Percentiles rank a stretch among this genome's conserved stretches.
Conservation (phyloP, 2,329 filamentous ascomycete species). For the Septoria petroselini region DNA sequence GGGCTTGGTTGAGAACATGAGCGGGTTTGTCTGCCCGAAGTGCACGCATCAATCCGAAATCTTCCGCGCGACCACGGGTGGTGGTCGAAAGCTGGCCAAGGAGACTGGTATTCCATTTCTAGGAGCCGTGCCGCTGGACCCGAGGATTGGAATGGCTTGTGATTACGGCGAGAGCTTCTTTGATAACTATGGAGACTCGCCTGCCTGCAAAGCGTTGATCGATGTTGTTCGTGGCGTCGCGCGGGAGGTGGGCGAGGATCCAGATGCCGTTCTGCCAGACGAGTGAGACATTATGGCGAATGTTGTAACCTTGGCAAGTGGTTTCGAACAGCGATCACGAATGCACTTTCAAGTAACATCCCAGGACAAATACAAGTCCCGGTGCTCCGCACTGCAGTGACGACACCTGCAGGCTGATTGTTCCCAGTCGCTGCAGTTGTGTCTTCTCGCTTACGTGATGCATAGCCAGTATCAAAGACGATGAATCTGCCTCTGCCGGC, state of each 20-base stretch:
- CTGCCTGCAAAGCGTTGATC: conserved; percentile 78
- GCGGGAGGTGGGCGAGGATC: conserved; percentile 35
- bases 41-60: conserved; percentile 80
- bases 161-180: conserved; percentile 98
- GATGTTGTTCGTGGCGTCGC: conserved; percentile 70
- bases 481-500: too few species aligned
- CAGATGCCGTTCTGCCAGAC: conserved; percentile 33
- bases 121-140: conserved; percentile 85
- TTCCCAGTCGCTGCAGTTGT: too few species aligned
- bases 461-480: too few species aligned
- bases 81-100: conserved; percentile 72
- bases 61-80: conserved; percentile 87
- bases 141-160: conserved; percentile 90
- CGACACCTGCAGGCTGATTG: too few species aligned
- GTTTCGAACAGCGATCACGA: not conserved
- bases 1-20: conserved; percentile 97
- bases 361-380: too few species aligned
- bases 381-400: too few species aligned
- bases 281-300: conserved; percentile 20
- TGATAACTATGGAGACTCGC: conserved; percentile 88
- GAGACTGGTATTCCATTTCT: conserved; percentile 88
- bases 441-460: too few species aligned
- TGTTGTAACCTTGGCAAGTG: not conserved
- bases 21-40: conserved; percentile 90
- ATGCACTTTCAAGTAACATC: too few species aligned